Conservation (phyloP, 2,329 filamentous ascomycete genomes). For the Exophiala xenobiotica region DNA sequence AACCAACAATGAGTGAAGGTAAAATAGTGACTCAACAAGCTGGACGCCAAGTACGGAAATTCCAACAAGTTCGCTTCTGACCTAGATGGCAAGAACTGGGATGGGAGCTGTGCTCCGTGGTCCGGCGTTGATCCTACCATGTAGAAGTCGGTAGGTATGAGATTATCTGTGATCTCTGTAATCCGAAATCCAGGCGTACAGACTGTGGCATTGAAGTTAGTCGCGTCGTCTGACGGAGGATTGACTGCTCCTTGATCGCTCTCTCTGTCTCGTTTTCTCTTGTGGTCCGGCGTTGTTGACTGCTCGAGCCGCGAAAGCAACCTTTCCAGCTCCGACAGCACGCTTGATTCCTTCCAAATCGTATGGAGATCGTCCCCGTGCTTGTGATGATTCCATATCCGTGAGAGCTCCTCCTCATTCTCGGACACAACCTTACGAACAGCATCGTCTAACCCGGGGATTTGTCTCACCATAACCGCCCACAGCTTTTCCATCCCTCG, state of each 20-base stretch:
- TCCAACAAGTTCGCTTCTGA: conserved; percentile 15
- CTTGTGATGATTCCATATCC: conserved; percentile 42
- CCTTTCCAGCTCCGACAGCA: conserved; percentile 42
- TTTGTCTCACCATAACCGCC: conserved; percentile 45
- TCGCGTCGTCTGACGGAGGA: conserved; percentile 20
- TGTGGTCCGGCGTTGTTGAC: conserved; percentile 30
- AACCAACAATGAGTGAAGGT: conserved; percentile 60
- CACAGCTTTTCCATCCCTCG: conserved; percentile 48
- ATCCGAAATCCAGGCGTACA: conserved; percentile 14
- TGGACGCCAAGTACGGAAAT: conserved; percentile 53
- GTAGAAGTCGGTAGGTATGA: background rate
- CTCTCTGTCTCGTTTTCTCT: conserved; percentile 38
- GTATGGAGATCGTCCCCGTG: conserved; percentile 45
- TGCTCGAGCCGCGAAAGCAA: conserved; percentile 40
- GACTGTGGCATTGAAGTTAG: background rate
- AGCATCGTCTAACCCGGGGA: conserved; percentile 45
- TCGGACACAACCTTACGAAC: conserved; percentile 40
- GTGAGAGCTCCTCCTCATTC: conserved; percentile 37
- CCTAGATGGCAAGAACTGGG: background rate
- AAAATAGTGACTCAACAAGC: conserved; percentile 58
- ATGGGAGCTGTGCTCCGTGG: background rate
- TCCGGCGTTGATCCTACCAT: too few relatives aligned
- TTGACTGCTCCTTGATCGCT: conserved; percentile 21
- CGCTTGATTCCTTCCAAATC: conserved; percentile 44
- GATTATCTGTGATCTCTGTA: conserved; percentile 3